phyloP scores from a whole-genome alignment of 805 yeast genomes.

The Millerozyma miso region DNA sequence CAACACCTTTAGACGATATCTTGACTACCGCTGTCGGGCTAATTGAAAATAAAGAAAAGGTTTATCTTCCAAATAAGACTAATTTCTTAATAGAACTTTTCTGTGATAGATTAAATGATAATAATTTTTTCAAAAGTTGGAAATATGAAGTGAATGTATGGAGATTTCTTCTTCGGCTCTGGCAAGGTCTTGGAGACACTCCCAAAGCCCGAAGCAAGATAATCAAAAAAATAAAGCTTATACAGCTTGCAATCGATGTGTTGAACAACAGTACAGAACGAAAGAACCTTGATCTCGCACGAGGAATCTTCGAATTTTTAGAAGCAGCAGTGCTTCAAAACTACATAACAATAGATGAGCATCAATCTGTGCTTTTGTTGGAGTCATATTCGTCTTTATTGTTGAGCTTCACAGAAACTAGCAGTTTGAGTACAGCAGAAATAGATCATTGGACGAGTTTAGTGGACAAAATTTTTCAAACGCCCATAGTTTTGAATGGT shows the following conservation, averaged over 20 bases:
- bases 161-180: slow-evolving; percentile 43
- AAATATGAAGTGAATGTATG: slow-evolving; percentile 44
- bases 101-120: slow-evolving; percentile 56
- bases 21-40: slow-evolving; percentile 28
- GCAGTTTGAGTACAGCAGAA: slow-evolving; percentile 21
- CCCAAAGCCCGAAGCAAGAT: slow-evolving; percentile 31
- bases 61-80: slow-evolving; percentile 53
- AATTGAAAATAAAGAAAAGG: slow-evolving; percentile 26
- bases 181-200: slow-evolving; percentile 24
- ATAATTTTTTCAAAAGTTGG: slow-evolving; percentile 34
- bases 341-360: slow-evolving; percentile 33
- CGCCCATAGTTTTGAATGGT: slow-evolving; percentile 19
- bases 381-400: slow-evolving; percentile 12
- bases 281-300: slow-evolving; percentile 9
- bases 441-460: slow-evolving; percentile 19
- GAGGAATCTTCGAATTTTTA: slow-evolving; percentile 14
- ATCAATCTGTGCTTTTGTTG: slow-evolving; percentile 22
- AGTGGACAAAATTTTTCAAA: slow-evolving; percentile 19
- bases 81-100: slow-evolving; percentile 56
- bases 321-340: slow-evolving; percentile 17
- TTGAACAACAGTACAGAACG: slow-evolving; percentile 5
- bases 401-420: slow-evolving; percentile 3
- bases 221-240: slow-evolving; percentile 38
- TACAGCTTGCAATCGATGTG: slow-evolving; percentile 25
- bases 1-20: slow-evolving; percentile 40